phyloP scores from a whole-genome alignment of 2,329 filamentous ascomycete genomes.

The Microdochium paspali region DNA sequence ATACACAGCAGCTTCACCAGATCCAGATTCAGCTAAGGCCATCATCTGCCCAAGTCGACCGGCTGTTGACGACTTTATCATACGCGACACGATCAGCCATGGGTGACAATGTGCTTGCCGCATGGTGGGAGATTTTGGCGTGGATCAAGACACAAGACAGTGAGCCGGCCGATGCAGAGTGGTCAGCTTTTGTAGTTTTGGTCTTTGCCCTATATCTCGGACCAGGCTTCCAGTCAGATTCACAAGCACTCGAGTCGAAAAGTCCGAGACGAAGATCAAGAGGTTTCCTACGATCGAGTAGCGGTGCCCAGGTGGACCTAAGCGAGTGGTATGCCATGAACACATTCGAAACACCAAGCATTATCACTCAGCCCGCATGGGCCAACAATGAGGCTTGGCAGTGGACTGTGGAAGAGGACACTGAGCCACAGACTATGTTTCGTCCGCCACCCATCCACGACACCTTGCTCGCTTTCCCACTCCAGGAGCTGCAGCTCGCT shows the following conservation, averaged over 20 bases:
- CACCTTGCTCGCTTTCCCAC: slow-evolving; percentile 29
- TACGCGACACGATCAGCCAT: slow-evolving; percentile 52
- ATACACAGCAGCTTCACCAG: slow-evolving; percentile 50
- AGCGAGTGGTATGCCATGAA: slow-evolving; percentile 39
- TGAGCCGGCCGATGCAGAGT: slow-evolving; percentile 47
- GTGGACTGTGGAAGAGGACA: slow-evolving; percentile 56
- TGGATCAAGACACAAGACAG: slow-evolving; percentile 50
- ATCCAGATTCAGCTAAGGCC: slow-evolving; percentile 60
- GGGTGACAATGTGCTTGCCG: slow-evolving; percentile 52
- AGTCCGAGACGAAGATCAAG: slow-evolving; percentile 9
- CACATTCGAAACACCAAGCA: slow-evolving; percentile 33
- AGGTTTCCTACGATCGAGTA: slow-evolving; percentile 18
- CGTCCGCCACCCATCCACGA: slow-evolving; percentile 13
- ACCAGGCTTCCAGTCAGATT: slow-evolving; percentile 30
- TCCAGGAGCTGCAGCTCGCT: slow-evolving; percentile 46
- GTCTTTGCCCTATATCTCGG: slow-evolving; percentile 56
- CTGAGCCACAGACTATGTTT: slow-evolving; percentile 18
- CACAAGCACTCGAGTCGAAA: slow-evolving; percentile 10
- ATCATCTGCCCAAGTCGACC: slow-evolving; percentile 49
- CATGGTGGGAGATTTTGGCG: slow-evolving; percentile 65
- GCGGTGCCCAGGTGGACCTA: slow-evolving; percentile 18
- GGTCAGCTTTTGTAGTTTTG: slow-evolving; percentile 57
- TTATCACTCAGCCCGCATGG: slow-evolving; percentile 43
- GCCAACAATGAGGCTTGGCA: slow-evolving; percentile 58
- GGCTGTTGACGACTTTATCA: slow-evolving; percentile 51